Evolutionary conservation across 2,329 filamentous ascomycete species (phyloP).

Genomic region (Sordariomycetes sp.): DNA sequence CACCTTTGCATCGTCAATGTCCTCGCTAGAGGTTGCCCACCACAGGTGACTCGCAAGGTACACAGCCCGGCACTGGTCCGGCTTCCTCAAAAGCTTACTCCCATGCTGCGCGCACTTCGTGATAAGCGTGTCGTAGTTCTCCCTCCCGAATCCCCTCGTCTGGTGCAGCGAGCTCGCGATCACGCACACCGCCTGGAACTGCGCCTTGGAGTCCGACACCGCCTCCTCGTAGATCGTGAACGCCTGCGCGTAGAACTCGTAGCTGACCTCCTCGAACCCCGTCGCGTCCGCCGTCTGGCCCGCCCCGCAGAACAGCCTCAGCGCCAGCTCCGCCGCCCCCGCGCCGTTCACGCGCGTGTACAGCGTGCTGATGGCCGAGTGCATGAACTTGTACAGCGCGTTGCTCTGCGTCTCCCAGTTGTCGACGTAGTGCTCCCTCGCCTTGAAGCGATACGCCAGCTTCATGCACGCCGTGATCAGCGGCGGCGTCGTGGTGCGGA

Average conservation of each 20-base stretch:
- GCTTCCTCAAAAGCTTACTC: constrained; percentile 93
- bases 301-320: constrained; percentile 83
- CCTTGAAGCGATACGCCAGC: constrained; percentile 78
- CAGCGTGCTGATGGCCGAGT: constrained; percentile 74
- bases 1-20: constrained; percentile 49
- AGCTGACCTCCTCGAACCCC: constrained; percentile 89
- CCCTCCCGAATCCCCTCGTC: constrained; percentile 82
- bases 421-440: constrained; percentile 70
- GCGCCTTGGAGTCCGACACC: constrained; percentile 87
- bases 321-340: constrained; percentile 74
- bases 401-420: constrained; percentile 57
- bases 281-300: constrained; percentile 88
- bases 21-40: constrained; percentile 90
- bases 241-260: constrained; percentile 96
- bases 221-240: constrained; percentile 98
- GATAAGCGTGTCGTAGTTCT: constrained; percentile 97
- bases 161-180: constrained; percentile 84
- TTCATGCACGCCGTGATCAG: constrained; percentile 85
- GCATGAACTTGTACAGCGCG: constrained; percentile 89
- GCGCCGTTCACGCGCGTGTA: constrained; percentile 73
- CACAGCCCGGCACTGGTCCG: constrained; percentile 92
- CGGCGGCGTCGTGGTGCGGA: constrained; percentile 89
- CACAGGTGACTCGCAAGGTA: constrained; percentile 94
- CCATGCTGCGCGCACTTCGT: constrained; percentile 96
- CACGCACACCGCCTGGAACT: constrained; percentile 95